phyloP scores from a whole-genome alignment of 768 basidiomycete genomes.

The Mycena pura region DNA sequence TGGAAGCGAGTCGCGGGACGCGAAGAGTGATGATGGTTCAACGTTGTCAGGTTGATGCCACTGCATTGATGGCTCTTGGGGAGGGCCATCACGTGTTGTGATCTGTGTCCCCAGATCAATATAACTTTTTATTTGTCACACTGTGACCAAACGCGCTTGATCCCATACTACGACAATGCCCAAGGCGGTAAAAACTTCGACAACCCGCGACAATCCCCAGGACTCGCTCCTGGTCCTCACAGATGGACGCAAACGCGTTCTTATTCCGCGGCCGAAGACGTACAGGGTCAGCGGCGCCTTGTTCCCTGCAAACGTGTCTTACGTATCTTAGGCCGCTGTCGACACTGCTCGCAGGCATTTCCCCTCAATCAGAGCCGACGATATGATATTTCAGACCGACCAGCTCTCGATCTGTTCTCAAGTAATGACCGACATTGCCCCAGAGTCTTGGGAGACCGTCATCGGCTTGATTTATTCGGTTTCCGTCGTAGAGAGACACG shows the following conservation, averaged over 20 bases:
- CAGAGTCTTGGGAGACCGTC: slow-evolving; percentile 3
- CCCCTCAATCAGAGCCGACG: not conserved
- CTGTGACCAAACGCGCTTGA: too few relatives aligned
- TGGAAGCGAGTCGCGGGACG: too few relatives aligned
- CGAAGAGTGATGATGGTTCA: too few relatives aligned
- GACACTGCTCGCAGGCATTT: not conserved
- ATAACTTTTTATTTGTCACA: too few relatives aligned
- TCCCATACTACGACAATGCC: too few relatives aligned
- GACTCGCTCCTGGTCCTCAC: not conserved
- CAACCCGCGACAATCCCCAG: not conserved
- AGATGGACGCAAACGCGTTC: slow-evolving; percentile 8
- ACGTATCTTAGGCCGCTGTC: not conserved
- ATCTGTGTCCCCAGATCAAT: too few relatives aligned
- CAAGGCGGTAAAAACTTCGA: not conserved
- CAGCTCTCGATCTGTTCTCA: not conserved
- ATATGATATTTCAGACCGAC: not conserved
- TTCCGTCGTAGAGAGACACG: not conserved
- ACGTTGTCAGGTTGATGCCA: too few relatives aligned
- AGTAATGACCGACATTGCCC: not conserved
- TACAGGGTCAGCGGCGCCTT: not conserved
- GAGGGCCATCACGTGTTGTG: too few relatives aligned
- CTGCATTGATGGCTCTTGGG: too few relatives aligned
- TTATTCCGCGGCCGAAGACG: not conserved
- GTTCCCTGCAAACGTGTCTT: too few relatives aligned
- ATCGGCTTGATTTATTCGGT: not conserved